These are phyloP conservation scores for Setomelanomma holmii DNA, from an alignment of 2,329 filamentous ascomycete species.

Conservation along the genomic window DNA sequence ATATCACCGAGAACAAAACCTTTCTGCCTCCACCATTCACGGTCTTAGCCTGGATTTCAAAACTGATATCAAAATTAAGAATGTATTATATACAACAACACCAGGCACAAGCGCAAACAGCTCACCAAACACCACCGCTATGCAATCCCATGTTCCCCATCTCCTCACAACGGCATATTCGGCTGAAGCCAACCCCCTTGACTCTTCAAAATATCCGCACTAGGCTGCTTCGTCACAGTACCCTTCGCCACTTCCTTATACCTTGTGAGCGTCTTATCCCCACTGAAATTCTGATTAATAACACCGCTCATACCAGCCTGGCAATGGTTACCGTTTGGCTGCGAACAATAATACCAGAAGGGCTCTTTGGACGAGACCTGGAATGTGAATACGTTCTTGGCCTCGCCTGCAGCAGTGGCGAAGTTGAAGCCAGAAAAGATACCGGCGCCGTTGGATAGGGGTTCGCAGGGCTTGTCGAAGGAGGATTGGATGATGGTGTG, in stretches of 20 bases:
- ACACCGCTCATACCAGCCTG: slow-evolving; percentile 76
- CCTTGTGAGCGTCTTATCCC: slow-evolving; percentile 32
- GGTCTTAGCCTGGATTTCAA: too few species aligned
- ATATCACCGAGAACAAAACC: too few species aligned
- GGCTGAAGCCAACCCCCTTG: slow-evolving; percentile 33
- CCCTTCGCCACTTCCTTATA: slow-evolving; percentile 36
- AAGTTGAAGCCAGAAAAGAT: slow-evolving; percentile 71
- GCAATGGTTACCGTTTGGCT: slow-evolving; percentile 69
- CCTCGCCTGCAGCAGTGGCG: slow-evolving; percentile 49
- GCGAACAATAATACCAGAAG: slow-evolving; percentile 80
- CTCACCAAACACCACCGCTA: too few species aligned
- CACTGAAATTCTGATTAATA: slow-evolving; percentile 62
- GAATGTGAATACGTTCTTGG: slow-evolving; percentile 66
- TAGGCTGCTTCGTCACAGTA: slow-evolving; percentile 31
- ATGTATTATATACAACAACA: too few species aligned
- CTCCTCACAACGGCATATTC: slow-evolving; percentile 35
- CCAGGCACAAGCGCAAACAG: too few species aligned
- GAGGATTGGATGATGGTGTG: slow-evolving; percentile 79
- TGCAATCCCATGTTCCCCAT: too few species aligned
- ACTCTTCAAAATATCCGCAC: slow-evolving; percentile 16
- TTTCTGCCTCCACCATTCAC: too few species aligned
- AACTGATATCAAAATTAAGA: too few species aligned
- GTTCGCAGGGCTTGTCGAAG: slow-evolving; percentile 73
- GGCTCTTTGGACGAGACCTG: slow-evolving; percentile 71
- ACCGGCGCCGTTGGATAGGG: slow-evolving; percentile 59